Base-by-base conservation (phyloP, 345 rosid genomes). In the Pistacia vera region DNA sequence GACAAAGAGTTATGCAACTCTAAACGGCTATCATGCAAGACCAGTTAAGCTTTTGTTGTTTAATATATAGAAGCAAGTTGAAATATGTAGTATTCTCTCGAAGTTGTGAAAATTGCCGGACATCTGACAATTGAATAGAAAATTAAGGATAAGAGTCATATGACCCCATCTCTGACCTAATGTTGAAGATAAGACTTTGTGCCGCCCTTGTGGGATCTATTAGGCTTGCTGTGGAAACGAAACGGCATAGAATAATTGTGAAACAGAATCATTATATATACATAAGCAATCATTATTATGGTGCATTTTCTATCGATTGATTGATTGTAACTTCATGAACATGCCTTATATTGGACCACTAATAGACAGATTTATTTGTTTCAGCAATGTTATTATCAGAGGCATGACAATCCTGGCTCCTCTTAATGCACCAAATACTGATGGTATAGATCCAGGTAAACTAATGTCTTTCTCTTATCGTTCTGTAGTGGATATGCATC, bases 371-470 rank as follows among this genome's bases (percentile, higher is more conserved):
- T 25, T 25, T 25, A 25, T 25, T 25, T 73, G 67, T 77, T 84
- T 73, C 90, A 94, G 98, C 57, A 92, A 93, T 85, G 90, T 96
- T 73, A 93, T 96, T 82, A 81, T 97, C 66, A 22, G 83, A 82
- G 83, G 83, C 78, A 88, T 97, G 98, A 92, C 95, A 25, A 90
- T 97, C 79, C 85, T 89, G 86, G 94, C 99, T 77, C 99, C 97
- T 16, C 90, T 92, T 48, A 87, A 90, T 82, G 98, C 99, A 10
- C 99, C 98, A 61, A 97, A 97, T 86, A 92, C 99, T 0, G 99
- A 97, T 79, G 99, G 99, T 41, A 91, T 97, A 77, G 99, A 94
- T 66, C 98, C 97, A 71, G 99, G 99, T 89, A 77, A 33, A 78
- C 10, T 57, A 20, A 72, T 72, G 0, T 20, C n/a, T 63, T 20